Evolutionary conservation across 306 rosid species (phyloP), one percentile per base, ranked within the genome.

Genomic region (Vigna nakashimae): DNA sequence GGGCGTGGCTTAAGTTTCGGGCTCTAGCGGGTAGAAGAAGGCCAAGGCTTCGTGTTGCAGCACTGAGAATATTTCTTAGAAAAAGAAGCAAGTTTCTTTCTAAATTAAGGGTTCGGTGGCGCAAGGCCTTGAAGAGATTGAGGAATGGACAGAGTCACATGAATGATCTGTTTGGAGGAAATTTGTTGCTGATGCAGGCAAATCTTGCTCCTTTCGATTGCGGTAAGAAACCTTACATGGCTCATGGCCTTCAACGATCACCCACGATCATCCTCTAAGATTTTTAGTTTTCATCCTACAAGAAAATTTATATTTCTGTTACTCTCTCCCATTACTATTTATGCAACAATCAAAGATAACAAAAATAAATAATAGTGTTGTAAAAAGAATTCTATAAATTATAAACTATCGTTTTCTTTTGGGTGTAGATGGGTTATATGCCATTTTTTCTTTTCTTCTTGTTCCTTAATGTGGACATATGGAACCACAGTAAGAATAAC

Each of bases 121-220:
- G 60, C 1, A 86, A 73, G 34, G 59, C 82, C 65, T 73, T 84
- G 50, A 72, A 57, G 72, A 86, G 65, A 62, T 68, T 88, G 82
- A 84, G 80, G 86, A 57, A 71, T 30, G 92, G 92, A 2, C 85
- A 82, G 83, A 63, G 71, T 77, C 88, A 86, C 40, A n/a, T 77
- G 69, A 84, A 75, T 43, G 92, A 88, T 82, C 77, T 88, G 2
- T 71, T 88, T 40, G 88, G 85, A 55, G 80, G 86, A 2, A 88
- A 77, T 69, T 84, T 52, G 75, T 55, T 88, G 24, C 62, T 84
- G 4, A 74, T 88, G 90, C 92, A 84, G 48, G 52, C 24, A 1
- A 88, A 81, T 80, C 77, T 72, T 51, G 34, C 63, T 72, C 86
- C 91, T 77, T 52, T 80, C 18, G 72, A 58, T 20, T 79, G 69